Evolutionary conservation across 176 grass and related monocot genomes (phyloP).

Genomic region (maize (Zea mays)): DNA sequence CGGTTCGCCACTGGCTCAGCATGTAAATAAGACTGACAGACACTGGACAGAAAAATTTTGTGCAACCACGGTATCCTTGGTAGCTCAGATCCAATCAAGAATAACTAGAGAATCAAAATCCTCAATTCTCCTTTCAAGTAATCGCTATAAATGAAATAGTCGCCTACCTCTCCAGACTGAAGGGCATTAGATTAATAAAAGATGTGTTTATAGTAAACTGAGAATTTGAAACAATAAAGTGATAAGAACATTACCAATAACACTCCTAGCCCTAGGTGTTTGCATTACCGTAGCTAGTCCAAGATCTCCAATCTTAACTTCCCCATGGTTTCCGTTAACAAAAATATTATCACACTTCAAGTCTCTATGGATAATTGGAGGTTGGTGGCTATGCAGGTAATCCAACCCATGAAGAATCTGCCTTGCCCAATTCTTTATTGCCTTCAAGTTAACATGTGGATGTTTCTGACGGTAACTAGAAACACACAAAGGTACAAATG

Average conservation of each 20-base stretch:
- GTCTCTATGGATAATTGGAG: constrained; percentile 94
- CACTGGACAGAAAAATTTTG: background rate
- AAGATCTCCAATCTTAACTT: too few relatives aligned
- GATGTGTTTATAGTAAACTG: constrained; percentile 20
- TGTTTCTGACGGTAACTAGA: constrained; percentile 83
- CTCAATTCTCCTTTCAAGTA: background rate
- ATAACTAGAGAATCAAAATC: background rate
- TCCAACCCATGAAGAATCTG: constrained; percentile 83
- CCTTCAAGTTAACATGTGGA: constrained; percentile 81
- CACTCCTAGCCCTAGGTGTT: constrained; percentile 62
- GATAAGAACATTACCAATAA: constrained; percentile 64
- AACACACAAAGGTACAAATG: constrained; percentile 23
- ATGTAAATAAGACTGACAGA: background rate
- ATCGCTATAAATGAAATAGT: background rate
- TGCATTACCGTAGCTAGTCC: constrained; percentile 83
- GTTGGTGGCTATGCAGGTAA: constrained; percentile 76
- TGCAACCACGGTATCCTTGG: background rate
- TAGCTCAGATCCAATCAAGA: background rate
- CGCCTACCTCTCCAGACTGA: constrained; percentile 7
- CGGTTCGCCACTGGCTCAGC: too few relatives aligned
- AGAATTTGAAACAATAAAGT: constrained; percentile 6
- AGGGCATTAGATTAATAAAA: background rate
- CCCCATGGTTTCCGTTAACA: constrained; percentile 94
- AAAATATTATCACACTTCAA: constrained; percentile 98
- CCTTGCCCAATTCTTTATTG: constrained; percentile 92